Percentiles rank a stretch among this genome's conserved stretches.
Evolutionary conservation across 208 protist species (phyloP).

Genomic region (Trypanosoma conorhini): DNA sequence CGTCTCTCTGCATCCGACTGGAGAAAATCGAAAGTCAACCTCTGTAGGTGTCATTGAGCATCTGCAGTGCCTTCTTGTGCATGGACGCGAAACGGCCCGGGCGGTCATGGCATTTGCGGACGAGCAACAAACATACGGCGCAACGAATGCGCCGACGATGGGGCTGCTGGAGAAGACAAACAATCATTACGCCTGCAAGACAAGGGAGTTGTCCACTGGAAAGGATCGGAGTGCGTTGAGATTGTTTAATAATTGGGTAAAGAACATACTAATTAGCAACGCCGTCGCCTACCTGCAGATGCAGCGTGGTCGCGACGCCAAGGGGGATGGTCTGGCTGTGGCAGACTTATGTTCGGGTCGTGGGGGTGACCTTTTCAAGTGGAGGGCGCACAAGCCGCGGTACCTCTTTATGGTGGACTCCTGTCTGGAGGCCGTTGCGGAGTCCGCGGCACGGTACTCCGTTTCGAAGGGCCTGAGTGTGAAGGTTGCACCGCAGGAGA

Average conservation of each 20-base stretch:
- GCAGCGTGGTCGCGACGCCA: background rate
- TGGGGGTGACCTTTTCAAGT: conserved; percentile 81
- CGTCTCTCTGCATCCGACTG: conserved; percentile 43
- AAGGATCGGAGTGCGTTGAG: conserved; percentile 49
- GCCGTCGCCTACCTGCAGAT: conserved; percentile 13
- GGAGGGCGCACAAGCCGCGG: conserved; percentile 47
- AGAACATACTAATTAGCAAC: conserved; percentile 31
- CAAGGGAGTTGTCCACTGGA: conserved; percentile 37
- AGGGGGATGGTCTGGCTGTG: conserved; percentile 25
- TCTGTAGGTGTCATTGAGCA: conserved; percentile 68
- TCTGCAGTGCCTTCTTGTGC: conserved; percentile 47
- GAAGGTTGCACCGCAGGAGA: conserved; percentile 36
- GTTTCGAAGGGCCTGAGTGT: conserved; percentile 62
- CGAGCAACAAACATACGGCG: background rate
- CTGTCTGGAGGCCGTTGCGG: conserved; percentile 67
- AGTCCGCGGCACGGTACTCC: conserved; percentile 71
- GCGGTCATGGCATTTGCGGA: background rate
- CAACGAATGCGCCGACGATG: background rate
- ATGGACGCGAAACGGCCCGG: conserved; percentile 16
- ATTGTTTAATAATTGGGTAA: conserved; percentile 82
- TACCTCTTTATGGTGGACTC: conserved; percentile 73
- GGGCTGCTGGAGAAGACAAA: conserved; percentile 34
- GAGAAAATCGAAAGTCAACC: conserved; percentile 57
- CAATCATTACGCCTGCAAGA: conserved; percentile 60
- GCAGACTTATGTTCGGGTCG: conserved; percentile 77